Percentiles rank a stretch among this genome's conserved stretches.
Evolutionary conservation across 257 asterid species (phyloP).

Genomic region (Striga asiatica): DNA sequence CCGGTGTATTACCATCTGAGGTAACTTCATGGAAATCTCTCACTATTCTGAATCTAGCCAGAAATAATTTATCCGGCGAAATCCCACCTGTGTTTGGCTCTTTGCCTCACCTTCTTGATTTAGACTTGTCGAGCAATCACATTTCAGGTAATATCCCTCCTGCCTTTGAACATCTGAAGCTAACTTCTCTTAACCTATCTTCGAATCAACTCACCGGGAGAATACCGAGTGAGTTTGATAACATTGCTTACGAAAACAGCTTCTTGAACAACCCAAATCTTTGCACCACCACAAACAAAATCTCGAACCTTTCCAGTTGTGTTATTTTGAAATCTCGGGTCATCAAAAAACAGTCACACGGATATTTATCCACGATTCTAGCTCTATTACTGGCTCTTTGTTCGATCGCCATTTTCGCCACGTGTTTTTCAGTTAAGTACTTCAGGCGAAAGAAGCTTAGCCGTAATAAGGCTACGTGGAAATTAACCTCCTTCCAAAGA

Average conservation of each 20-base stretch:
- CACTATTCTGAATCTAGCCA: constrained; percentile 31
- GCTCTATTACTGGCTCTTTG: background rate
- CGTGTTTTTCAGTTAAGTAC: background rate
- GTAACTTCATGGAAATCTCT: constrained; percentile 62
- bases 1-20: constrained; percentile 48
- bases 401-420: background rate
- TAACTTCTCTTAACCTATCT: constrained; percentile 44
- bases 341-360: background rate
- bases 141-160: constrained; percentile 66
- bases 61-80: constrained; percentile 57
- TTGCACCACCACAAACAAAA: constrained; percentile 31
- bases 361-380: background rate
- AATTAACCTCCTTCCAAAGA: constrained; percentile 67
- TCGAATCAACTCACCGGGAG: constrained; percentile 56
- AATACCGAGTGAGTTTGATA: constrained; percentile 49
- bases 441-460: background rate
- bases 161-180: constrained; percentile 28
- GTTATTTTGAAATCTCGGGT: background rate
- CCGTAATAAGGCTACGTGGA: constrained; percentile 24
- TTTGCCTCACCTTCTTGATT: constrained; percentile 30
- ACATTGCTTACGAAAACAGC: constrained; percentile 41
- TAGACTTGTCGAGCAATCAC: constrained; percentile 63
- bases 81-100: constrained; percentile 50
- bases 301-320: constrained; percentile 31
- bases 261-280: constrained; percentile 57